Evolutionary conservation across 2,329 filamentous ascomycete species (phyloP), one percentile per base, ranked within the genome.

Genomic region (Claviceps pazoutovae): DNA sequence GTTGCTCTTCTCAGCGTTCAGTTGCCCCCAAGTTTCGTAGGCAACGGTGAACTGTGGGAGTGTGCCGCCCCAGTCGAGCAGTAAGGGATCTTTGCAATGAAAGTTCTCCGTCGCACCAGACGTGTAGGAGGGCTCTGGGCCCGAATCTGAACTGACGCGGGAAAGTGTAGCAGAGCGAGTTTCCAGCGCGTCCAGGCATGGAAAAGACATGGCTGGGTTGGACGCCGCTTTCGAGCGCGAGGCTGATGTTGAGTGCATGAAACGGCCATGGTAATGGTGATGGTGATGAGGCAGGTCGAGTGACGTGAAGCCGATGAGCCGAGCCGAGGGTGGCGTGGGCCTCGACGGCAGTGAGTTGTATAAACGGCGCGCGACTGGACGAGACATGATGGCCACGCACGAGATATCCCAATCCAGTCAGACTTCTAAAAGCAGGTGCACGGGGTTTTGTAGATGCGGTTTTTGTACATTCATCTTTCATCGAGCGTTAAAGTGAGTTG

Each of bases 21-120:
- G 71, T 37, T 71, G 71, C 2, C 91, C 91, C 91, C 91, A 97
- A 0, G 88, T 84, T 68, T 97, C 91, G 67, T 95, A 96, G 30
- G 91, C 91, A 54, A 97, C 80, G 59, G 89, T 80, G 63, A 95
- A 97, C 59, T 89, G 82, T 16, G 84, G 86, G 38, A 98, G 71
- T n/a, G 90, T 79, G 50, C 93, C 93, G 55, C 93, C 93, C 88
- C 94, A 97, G 69, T 98, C 93, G 26, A 97, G 80, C 3, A 90
- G 73, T 16, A 97, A 71, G 0, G 89, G 83, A 21, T 88, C 75
- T 7, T 76, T 61, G 60, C 84, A 93, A 63, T 82, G 83, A 68
- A 86, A 96, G 34, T 72, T 77, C 57, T 86, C 78, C 49, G 93
- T 90, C n/a, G 80, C 82, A 53, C 93, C 93, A 46, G 86, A 84